These are phyloP conservation scores for Mycosphaerelloides madeirae DNA, from an alignment of 2,329 filamentous ascomycete genomes.

Conservation along the genomic window DNA sequence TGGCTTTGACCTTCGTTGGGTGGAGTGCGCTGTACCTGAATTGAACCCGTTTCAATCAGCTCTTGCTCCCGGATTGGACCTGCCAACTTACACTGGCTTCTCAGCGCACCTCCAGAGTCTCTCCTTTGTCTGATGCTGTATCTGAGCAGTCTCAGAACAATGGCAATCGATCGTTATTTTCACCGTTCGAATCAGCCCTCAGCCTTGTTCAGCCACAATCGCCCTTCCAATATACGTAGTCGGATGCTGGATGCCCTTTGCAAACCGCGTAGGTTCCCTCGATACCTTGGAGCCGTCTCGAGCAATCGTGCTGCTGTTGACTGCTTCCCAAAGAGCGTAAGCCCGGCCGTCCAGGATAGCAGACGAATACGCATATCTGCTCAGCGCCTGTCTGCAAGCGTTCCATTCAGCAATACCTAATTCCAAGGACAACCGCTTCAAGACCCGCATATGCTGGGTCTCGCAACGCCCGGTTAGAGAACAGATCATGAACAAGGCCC, in stretches of 20 bases:
- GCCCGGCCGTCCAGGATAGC: constrained; percentile 11
- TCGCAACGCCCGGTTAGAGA: constrained; percentile 15
- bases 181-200: background rate
- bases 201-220: constrained; percentile 9
- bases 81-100: too few relatives aligned
- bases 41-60: too few relatives aligned
- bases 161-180: too few relatives aligned
- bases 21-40: too few relatives aligned
- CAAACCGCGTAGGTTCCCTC: constrained; percentile 11
- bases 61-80: too few relatives aligned
- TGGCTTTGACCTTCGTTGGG: too few relatives aligned
- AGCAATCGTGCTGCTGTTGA: constrained; percentile 11
- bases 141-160: too few relatives aligned
- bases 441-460: constrained; percentile 12
- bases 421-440: constrained; percentile 13
- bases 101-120: too few relatives aligned
- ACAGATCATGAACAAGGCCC: constrained; percentile 17
- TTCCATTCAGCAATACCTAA: constrained; percentile 8
- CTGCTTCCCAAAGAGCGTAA: constrained; percentile 15
- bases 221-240: constrained; percentile 10
- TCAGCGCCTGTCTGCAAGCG: constrained; percentile 3
- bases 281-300: constrained; percentile 5
- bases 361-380: constrained; percentile 9
- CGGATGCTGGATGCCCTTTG: constrained; percentile 13
- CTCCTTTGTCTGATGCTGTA: too few relatives aligned